Evolutionary conservation across 257 asterid species (phyloP), one percentile per base, ranked within the genome.

Genomic region (Solanum habrochaites): DNA sequence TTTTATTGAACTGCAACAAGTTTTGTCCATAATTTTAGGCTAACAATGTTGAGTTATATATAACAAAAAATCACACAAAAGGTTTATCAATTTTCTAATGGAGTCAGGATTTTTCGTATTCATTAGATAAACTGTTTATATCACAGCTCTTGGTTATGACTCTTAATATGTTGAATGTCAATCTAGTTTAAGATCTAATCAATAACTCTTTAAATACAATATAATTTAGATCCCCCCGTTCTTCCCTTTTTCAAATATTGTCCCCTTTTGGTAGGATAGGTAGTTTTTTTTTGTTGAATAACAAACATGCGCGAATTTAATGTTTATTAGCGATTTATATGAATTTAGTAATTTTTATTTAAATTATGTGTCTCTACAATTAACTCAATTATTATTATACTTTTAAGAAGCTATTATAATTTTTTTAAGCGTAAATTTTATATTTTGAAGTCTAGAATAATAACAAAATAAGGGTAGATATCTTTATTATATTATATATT

Each of bases 91-190:
- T 29, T 69, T 69, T 29, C 4, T 69, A 69, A 29, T 69, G 40
- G 25, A 15, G n/a, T n/a, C 4, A 4, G 0, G 3, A 31, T 31
- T 7, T 62, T 56, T 70, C 2, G 12, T 64, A 64, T 4, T 5
- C 2, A 8, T 69, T 3, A 69, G 12, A 1, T 15, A 14, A 2
- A 31, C 16, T 16, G 21, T 29, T 10, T 29, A n/a, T 5, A 64
- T 64, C 9, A 25, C 72, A 64, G 2, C 0, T 64, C 0, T 1
- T 64, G 9, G 0, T 2, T n/a, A n/a, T n/a, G n/a, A n/a, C n/a
- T n/a, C n/a, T n/a, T n/a, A n/a, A n/a, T n/a, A n/a, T n/a, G n/a
- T n/a, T n/a, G n/a, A n/a, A n/a, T n/a, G n/a, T n/a, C n/a, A n/a
- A n/a, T n/a, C n/a, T n/a, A n/a, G n/a, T n/a, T n/a, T n/a, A n/a